Evolutionary conservation across 129 eudicot species (phyloP), one percentile per base, ranked within the genome.

Genomic region (Silybum marianum): DNA sequence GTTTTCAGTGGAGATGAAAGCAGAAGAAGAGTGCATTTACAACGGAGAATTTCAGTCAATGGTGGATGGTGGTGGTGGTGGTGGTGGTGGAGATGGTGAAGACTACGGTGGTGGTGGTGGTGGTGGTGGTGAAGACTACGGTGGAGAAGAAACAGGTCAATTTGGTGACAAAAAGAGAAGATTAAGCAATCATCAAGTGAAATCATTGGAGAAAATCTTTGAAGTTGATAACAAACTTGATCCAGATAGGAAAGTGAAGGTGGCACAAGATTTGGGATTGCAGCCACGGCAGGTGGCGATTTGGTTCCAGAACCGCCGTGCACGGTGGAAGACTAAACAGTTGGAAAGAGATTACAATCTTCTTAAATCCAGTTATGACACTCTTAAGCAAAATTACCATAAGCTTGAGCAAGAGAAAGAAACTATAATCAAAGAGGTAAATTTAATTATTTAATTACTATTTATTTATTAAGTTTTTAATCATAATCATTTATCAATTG

Each of bases 241-340:
- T 44, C 94, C 93, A 2, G 93, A 88, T 44, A 79, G 90, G 67
- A 92, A 92, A 82, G 73, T 86, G 44, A 90, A 87, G 67, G 79
- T 92, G 39, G 97, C 97, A 2, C 85, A 85, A 19, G 97, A 92
- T 75, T 66, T 92, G 76, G 94, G 94, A 34, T 88, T 92, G 66
- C 90, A 92, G 70, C 97, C 97, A 0, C 86, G 97, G 70, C 97
- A 92, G 76, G 92, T 92, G 46, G 91, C 97, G 22, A 86, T 92
- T 25, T 92, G 97, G 97, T 92, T 92, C 88, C 97, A 92, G 54
- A 92, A 92, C 75, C 97, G 93, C 46, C 93, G 93, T 12, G 97
- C 97, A 46, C 87, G 97, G 16, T 89, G 93, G 93, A 91, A 89
- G 83, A 86, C 90, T 0, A 92, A 92, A 87, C 92, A 86, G 46